Base-by-base conservation (phyloP, 192 early-diverging fungal genomes). In the Coemansia sp. region DNA sequence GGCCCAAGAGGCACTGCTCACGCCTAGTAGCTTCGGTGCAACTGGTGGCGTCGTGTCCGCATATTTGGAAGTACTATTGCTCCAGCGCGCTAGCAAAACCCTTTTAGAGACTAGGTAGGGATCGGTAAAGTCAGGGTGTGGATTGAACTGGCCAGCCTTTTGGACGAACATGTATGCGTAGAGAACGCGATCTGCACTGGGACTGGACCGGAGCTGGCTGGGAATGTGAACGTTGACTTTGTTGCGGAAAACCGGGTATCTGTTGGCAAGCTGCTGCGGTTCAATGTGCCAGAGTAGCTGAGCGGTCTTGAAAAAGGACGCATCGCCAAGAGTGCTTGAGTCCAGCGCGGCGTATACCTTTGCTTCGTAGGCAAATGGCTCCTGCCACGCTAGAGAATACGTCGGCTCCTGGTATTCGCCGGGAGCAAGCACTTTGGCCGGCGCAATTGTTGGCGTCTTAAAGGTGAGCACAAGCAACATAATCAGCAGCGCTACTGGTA, bases 131-230 rank as follows among this genome's bases (percentile, higher is more conserved):
- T 68, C 44, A 6, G 66, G 66, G 34, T 68, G 57, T 27, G 66
- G 66, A 19, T 41, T 51, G 38, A 68, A 60, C 55, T 32, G 41
- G 23, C 42, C 57, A 4, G 39, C 44, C 36, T 36, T 7, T 27
- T 68, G 66, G 15, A 60, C 23, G n/a, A 68, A 68, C 7, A 68
- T 68, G 15, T 68, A 57, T 4, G 66, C 66, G 14, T 68, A 68
- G 39, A 68, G 66, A 9, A 17, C 42, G 44, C 38, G 29, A 32
- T n/a, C 46, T 21, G 64, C 7, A 4, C 12, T 37, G 9, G 29
- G 45, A 29, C 29, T 57, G 17, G 55, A 57, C 15, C 55, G 55
- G 15, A 57, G 55, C 12, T 57, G 55, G 55, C 55, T 32, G 2
- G 66, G 55, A 29, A 68, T 42, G 9, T 42, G 25, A 0, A 68